Conservation (phyloP, 331 rosid genomes). For the Pyracantha coccinea region DNA sequence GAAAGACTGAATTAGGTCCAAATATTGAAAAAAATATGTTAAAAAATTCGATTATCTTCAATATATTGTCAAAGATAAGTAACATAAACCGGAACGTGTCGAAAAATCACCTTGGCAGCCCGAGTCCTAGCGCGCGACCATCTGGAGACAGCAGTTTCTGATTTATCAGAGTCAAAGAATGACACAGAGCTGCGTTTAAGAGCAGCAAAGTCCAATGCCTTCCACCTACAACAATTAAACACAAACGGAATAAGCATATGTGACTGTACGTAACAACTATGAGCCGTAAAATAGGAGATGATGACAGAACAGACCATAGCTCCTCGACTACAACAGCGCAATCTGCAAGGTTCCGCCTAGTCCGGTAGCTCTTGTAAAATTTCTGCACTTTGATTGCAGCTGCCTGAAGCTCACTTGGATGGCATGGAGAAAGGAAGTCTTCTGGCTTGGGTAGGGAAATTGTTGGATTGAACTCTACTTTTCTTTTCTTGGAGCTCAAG, state of each 20-base stretch:
- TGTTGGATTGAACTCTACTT: slow-evolving; percentile 6
- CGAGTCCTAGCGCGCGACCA: slow-evolving; percentile 55
- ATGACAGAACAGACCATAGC: slow-evolving; percentile 44
- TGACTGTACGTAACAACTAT: neutral
- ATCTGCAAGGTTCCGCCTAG: slow-evolving; percentile 70
- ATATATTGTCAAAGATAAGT: neutral
- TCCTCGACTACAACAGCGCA: slow-evolving; percentile 85
- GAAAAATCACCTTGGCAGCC: slow-evolving; percentile 64
- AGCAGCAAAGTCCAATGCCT: slow-evolving; percentile 44
- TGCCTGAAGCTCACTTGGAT: slow-evolving; percentile 25
- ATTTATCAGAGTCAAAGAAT: slow-evolving; percentile 34
- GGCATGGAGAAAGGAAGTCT: slow-evolving; percentile 11
- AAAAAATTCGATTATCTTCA: neutral
- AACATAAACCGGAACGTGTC: slow-evolving; percentile 1
- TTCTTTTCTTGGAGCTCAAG: slow-evolving; percentile 20
- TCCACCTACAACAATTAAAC: slow-evolving; percentile 49
- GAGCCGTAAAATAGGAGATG: neutral
- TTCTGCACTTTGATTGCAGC: slow-evolving; percentile 78
- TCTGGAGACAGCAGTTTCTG: slow-evolving; percentile 49
- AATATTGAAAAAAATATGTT: neutral
- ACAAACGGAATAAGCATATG: neutral
- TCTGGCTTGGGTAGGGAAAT: slow-evolving; percentile 11
- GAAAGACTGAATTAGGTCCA: neutral
- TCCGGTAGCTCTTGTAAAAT: slow-evolving; percentile 65
- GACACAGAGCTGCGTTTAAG: slow-evolving; percentile 43